phyloP scores from a whole-genome alignment of 805 yeast genomes.

The Wickerhamomyces bisporus region DNA sequence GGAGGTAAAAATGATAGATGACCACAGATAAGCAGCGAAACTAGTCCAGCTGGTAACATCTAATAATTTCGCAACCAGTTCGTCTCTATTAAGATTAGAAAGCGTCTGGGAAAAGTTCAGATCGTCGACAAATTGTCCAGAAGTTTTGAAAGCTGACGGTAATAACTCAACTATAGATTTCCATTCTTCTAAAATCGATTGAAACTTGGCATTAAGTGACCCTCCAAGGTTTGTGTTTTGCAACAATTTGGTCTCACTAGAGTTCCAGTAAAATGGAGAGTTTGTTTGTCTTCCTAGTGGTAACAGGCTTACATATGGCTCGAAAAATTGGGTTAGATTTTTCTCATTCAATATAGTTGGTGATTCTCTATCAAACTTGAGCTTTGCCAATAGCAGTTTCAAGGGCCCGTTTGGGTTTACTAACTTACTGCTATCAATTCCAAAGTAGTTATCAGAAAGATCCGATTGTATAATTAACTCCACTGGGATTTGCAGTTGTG shows the following conservation, averaged over 20 bases:
- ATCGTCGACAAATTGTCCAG: constrained; percentile 12
- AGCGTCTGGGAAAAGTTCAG: constrained; percentile 12
- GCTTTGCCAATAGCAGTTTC: constrained; percentile 35
- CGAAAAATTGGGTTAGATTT: constrained; percentile 26
- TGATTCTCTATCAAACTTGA: constrained; percentile 30
- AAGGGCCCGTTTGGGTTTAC: constrained; percentile 28
- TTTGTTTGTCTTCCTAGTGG: constrained; percentile 39
- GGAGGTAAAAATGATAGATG: constrained; percentile 63
- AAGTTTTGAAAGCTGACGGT: constrained; percentile 6
- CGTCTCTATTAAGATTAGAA: constrained; percentile 9
- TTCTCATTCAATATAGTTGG: constrained; percentile 8
- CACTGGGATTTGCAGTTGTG: constrained; percentile 27
- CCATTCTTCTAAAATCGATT: constrained; percentile 62
- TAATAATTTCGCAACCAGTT: constrained; percentile 15
- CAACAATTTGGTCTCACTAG: constrained; percentile 45
- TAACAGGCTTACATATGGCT: constrained; percentile 45
- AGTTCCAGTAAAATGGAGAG: constrained; percentile 61
- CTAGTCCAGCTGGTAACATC: constrained; percentile 48
- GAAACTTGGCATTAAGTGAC: constrained; percentile 44
- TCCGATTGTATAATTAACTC: constrained; percentile 25
- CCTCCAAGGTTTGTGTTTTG: constrained; percentile 61
- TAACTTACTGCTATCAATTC: constrained; percentile 6
- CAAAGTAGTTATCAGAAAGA: constrained; percentile 22
- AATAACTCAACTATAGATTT: constrained; percentile 12
- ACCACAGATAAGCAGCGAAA: constrained; percentile 71